Evolutionary conservation across 2,329 filamentous ascomycete genomes (phyloP).

Genomic region (Colletotrichum lini): DNA sequence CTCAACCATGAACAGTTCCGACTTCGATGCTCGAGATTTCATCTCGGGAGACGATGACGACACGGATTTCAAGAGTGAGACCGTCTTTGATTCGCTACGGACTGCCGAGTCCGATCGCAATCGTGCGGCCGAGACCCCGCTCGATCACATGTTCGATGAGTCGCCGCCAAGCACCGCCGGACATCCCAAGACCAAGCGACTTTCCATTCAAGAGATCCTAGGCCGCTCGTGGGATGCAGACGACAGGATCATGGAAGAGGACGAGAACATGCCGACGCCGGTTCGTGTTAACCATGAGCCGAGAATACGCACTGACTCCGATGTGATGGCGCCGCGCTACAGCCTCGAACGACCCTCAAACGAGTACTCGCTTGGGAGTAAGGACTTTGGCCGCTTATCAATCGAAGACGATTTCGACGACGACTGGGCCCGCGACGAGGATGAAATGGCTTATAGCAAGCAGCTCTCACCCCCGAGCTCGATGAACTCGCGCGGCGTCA

Average conservation of each 20-base stretch:
- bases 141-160: constrained; percentile 87
- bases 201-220: constrained; percentile 73
- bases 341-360: constrained; percentile 48
- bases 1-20: constrained; percentile 79
- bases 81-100: constrained; percentile 81
- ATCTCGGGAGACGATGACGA: constrained; percentile 83
- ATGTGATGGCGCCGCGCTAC: constrained; percentile 47
- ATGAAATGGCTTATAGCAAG: constrained; percentile 67
- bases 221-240: constrained; percentile 69
- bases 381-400: constrained; percentile 66
- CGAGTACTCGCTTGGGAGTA: constrained; percentile 52
- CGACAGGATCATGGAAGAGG: constrained; percentile 74
- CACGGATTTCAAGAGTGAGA: constrained; percentile 84
- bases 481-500: constrained; percentile 67
- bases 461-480: constrained; percentile 72
- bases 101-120: constrained; percentile 78
- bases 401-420: constrained; percentile 75
- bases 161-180: constrained; percentile 74
- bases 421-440: constrained; percentile 72
- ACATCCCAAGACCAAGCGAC: constrained; percentile 66
- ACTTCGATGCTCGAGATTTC: constrained; percentile 75
- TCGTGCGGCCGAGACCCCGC: constrained; percentile 77
- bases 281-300: constrained; percentile 56
- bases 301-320: constrained; percentile 43
- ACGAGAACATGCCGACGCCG: constrained; percentile 70